Conservation (phyloP, 208 protist species). For the Trypanosoma theileri region DNA sequence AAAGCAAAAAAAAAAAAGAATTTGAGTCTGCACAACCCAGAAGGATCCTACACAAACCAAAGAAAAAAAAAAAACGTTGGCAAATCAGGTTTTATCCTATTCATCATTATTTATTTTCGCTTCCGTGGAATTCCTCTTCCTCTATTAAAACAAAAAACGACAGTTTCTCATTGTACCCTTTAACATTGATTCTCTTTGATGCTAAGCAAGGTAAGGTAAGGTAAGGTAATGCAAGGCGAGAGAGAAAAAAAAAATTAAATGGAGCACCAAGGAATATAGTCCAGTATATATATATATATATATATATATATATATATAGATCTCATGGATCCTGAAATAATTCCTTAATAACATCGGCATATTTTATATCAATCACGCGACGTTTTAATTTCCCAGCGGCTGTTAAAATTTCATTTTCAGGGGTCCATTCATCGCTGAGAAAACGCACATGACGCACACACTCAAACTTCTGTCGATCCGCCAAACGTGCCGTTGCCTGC, state of each 20-base stretch:
- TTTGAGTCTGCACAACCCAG: too few species aligned
- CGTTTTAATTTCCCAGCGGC: constrained; percentile 79
- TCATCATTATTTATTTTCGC: too few species aligned
- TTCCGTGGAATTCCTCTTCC: too few species aligned
- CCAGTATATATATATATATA: not conserved
- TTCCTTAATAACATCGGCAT: constrained; percentile 57
- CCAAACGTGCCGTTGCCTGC: constrained; percentile 38
- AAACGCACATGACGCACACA: constrained; percentile 48
- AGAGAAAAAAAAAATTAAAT: not conserved
- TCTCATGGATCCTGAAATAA: constrained; percentile 34
- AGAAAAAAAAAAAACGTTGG: too few species aligned
- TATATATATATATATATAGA: not conserved
- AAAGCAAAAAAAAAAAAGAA: too few species aligned
- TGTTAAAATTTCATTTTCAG: constrained; percentile 81
- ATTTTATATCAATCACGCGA: constrained; percentile 56
- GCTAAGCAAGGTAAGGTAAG: too few species aligned
- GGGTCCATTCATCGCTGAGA: constrained; percentile 81
- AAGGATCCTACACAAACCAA: too few species aligned
- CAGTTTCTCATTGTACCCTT: too few species aligned
- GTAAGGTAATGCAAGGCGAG: not conserved
- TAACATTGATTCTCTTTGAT: too few species aligned
- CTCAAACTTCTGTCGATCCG: constrained; percentile 72
- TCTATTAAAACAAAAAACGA: too few species aligned
- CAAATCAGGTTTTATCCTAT: too few species aligned
- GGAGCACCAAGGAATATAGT: not conserved